Base-by-base conservation (phyloP, 1,139 yeast genomes). In the Taphrina flavorubra region DNA sequence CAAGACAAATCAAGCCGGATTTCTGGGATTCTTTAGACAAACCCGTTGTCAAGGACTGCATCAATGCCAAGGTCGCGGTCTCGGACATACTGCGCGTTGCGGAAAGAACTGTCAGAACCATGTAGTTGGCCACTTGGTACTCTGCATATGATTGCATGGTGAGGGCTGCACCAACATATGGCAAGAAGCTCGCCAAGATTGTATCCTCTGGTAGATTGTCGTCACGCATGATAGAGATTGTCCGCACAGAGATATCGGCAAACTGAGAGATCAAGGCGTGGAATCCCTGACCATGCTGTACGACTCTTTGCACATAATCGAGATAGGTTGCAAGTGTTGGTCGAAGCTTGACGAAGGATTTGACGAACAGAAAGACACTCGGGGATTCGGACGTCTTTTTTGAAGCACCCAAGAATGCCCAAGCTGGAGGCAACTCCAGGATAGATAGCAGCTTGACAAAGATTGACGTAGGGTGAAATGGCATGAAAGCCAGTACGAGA, bases 41-140 rank as follows among this genome's bases (percentile, higher is more conserved):
- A 69, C 81, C 81, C 8, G 82, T 75, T 55, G 87, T 79, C 36
- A 94, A 85, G 0, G 95, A 85, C 70, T 85, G 86, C 34, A 90
- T 85, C 8, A 95, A 85, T 1, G 96, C 91, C 55, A 83, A 79
- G 37, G 88, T 81, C 39, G 92, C 84, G 8, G 85, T 86, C 65
- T 82, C 79, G 8, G 88, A 83, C 68, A 94, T 81, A 8, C 91
- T 88, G 58, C 87, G 83, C 64, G 94, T 87, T 1, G 95, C 83
- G 2, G 89, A 84, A 66, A 92, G 81, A 1, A 94, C 97, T 0
- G 95, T 85, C 46, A 92, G 77, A 14, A 92, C 81, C 68, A 96
- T 89, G 76, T 89, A 94, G 2, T 94, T 91, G 40, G 97, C 88
- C 72, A 90, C 83, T 76, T 88, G 95, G 64, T 88, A 83, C 75